Base-by-base conservation (phyloP, 768 basidiomycete genomes). In the Tylopilus vinaceipallidus region DNA sequence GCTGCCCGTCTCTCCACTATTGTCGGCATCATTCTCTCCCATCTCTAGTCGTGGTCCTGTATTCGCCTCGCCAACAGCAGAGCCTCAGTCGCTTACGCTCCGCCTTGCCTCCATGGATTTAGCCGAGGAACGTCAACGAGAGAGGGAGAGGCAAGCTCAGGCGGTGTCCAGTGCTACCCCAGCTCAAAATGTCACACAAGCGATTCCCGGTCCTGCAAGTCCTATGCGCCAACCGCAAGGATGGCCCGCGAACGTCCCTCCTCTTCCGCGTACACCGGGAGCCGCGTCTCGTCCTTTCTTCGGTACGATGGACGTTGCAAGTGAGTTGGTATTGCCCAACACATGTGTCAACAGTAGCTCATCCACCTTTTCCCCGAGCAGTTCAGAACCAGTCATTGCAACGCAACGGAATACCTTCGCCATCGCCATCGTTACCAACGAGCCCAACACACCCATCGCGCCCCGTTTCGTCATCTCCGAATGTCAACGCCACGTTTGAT, bases 31-130 rank as follows among this genome's bases (percentile, higher is more conserved):
- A 35, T 50, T 53, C 43, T 35, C 45, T 8, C 4, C 49, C 3
- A 47, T 58, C 19, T 4, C 52, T 39, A 37, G 42, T 16, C 62
- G 40, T 19, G 42, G 34, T 36, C 36, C 53, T 13, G 14, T 29
- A 37, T 26, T 35, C 30, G 22, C 40, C n/a, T 30, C 54, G 38
- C 13, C 54, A n/a, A 11, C 29, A 7, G 27, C 44, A 27, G 58
- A 53, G 30, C 57, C 54, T 14, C 66, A 48, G 50, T 69, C 65
- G 16, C 58, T 68, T 38, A 68, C 71, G 3, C 59, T 68, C 17
- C 71, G 69, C 42, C 57, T 71, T 45, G 70, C 70, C 23, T 53
- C 67, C 6, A 55, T 64, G 35, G 50, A 57, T 14, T 45, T 70
- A 20, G 44, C 42, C 17, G 62, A 59, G 33, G 63, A 64, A 19